These are phyloP conservation scores for Sphaerobolus stellatus DNA, from an alignment of 1,284 basidiomycete species.

Conservation along the genomic window DNA sequence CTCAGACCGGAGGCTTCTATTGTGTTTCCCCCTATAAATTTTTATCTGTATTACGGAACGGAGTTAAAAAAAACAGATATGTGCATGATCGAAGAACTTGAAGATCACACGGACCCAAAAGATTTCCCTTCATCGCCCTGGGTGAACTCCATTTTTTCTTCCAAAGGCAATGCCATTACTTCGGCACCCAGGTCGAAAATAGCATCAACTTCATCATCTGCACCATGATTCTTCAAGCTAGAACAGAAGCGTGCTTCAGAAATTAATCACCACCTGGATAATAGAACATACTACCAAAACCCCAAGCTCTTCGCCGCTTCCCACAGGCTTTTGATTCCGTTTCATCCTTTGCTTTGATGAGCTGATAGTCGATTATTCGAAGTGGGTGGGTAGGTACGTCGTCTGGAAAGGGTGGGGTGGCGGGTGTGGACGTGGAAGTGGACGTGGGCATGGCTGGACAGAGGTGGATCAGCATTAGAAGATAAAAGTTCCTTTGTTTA, in stretches of 20 bases:
- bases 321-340: too few species aligned
- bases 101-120: conserved; percentile 48
- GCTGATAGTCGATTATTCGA: conserved; percentile 50
- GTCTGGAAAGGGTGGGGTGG: conserved; percentile 51
- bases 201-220: conserved; percentile 46
- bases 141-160: conserved; percentile 64
- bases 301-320: too few species aligned
- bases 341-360: conserved; percentile 37
- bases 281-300: too few species aligned
- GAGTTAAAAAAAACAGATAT: too few species aligned
- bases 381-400: conserved; percentile 49
- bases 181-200: conserved; percentile 64
- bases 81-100: neutral
- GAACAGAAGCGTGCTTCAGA: neutral
- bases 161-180: conserved; percentile 56
- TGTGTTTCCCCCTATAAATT: neutral
- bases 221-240: conserved; percentile 63
- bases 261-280: too few species aligned
- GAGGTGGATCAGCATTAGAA: too few species aligned
- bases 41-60: neutral
- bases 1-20: too few species aligned
- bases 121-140: conserved; percentile 64
- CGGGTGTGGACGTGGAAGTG: too few species aligned
- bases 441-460: too few species aligned
- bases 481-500: too few species aligned